Conservation (phyloP, 2,329 filamentous ascomycete species). For the Penicillium capsulatum region DNA sequence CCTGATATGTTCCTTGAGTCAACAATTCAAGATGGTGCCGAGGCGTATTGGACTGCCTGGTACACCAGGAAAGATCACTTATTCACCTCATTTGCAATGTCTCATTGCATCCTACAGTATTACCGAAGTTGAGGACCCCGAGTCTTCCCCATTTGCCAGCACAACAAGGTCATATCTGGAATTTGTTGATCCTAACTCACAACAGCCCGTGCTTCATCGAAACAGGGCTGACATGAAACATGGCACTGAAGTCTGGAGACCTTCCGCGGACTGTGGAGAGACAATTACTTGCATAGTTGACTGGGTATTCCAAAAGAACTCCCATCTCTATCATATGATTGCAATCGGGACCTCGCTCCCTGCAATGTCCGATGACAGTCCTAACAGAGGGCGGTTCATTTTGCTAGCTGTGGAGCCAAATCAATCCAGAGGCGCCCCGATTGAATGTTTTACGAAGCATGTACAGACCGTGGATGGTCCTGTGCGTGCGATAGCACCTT, state of each 20-base stretch:
- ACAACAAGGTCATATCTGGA: constrained; percentile 35
- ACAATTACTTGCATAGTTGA: constrained; percentile 42
- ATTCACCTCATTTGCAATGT: constrained; percentile 44
- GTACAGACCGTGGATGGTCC: constrained; percentile 32
- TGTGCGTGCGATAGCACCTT: constrained; percentile 57
- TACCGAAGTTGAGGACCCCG: constrained; percentile 24
- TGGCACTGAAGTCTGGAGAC: constrained; percentile 15
- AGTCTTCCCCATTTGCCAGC: constrained; percentile 29
- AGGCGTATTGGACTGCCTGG: constrained; percentile 40
- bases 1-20: constrained; percentile 47
- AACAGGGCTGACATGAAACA: constrained; percentile 16
- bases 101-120: constrained; percentile 49
- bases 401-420: constrained; percentile 36
- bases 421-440: constrained; percentile 18
- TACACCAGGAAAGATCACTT: constrained; percentile 43
- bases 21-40: constrained; percentile 39
- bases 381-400: constrained; percentile 32
- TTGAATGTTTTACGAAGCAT: constrained; percentile 36
- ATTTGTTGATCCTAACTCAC: constrained; percentile 38
- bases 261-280: constrained; percentile 27
- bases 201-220: constrained; percentile 18
- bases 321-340: constrained; percentile 39
- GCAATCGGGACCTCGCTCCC: constrained; percentile 38
- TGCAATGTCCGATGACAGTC: constrained; percentile 10
- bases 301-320: constrained; percentile 36